These are phyloP conservation scores for Rubus parviflorus DNA, from an alignment of 306 rosid species.

Conservation along the genomic window DNA sequence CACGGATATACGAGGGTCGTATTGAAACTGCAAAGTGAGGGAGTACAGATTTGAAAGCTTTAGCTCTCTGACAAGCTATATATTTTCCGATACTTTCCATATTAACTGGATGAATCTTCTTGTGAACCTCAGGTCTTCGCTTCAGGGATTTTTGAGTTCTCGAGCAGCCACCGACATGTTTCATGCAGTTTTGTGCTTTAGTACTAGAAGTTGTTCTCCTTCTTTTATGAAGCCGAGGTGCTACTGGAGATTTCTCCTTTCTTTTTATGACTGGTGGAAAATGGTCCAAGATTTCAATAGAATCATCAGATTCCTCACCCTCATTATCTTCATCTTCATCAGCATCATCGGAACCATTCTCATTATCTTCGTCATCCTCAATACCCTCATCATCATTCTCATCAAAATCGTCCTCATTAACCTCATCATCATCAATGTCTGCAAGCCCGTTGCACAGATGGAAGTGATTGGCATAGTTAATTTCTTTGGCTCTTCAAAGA, in stretches of 20 bases:
- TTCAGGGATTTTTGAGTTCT: too few species aligned
- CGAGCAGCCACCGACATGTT: too few species aligned
- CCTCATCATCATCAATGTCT: not conserved
- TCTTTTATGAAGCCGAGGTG: too few species aligned
- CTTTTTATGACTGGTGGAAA: not conserved
- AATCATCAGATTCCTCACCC: not conserved
- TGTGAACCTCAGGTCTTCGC: too few species aligned
- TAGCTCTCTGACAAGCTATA: not conserved
- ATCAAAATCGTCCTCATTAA: not conserved
- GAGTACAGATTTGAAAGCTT: not conserved
- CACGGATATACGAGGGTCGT: not conserved
- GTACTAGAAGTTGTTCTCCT: too few species aligned
- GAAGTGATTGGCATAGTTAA: not conserved
- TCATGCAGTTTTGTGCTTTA: too few species aligned
- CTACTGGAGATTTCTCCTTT: not conserved
- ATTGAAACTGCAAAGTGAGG: conserved; percentile 8
- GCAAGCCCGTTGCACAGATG: too few species aligned
- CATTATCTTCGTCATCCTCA: not conserved
- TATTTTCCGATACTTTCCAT: not conserved
- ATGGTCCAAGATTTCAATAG: not conserved
- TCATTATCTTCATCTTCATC: not conserved
- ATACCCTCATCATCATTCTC: not conserved
- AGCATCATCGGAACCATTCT: too few species aligned
- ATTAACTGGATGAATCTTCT: too few species aligned
- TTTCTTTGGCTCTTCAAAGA: not conserved